Evolutionary conservation across 192 early-diverging fungal species (phyloP).

Genomic region (Diversispora eburnea): DNA sequence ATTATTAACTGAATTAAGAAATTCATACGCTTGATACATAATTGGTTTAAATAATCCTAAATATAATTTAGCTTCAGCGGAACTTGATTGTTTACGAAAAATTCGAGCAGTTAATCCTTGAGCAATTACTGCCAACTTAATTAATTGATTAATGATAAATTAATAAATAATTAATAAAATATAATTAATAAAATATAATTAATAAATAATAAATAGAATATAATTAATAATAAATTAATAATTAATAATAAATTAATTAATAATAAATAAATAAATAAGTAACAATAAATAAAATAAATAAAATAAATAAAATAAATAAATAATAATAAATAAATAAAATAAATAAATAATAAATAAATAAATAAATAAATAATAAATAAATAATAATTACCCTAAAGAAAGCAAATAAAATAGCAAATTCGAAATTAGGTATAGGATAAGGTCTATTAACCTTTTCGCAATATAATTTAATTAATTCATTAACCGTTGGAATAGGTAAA

Average conservation of each 20-base stretch:
- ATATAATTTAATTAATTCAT: slow-evolving; percentile 69
- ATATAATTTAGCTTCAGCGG: slow-evolving; percentile 49
- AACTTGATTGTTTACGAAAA: slow-evolving; percentile 82
- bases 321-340: slow-evolving; percentile 17
- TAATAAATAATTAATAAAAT: not conserved
- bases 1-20: too few relatives aligned
- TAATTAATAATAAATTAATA: not conserved
- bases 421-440: slow-evolving; percentile 77
- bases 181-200: not conserved
- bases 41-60: slow-evolving; percentile 41
- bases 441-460: slow-evolving; percentile 54
- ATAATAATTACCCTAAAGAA: slow-evolving; percentile 70
- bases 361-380: slow-evolving; percentile 10
- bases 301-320: slow-evolving; percentile 11
- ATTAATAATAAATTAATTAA: not conserved
- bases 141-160: too few relatives aligned
- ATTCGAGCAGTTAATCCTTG: slow-evolving; percentile 91
- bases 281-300: not conserved
- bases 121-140: slow-evolving; percentile 67
- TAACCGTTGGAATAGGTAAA: slow-evolving; percentile 60
- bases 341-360: not conserved
- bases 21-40: too few relatives aligned
- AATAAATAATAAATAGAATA: not conserved
- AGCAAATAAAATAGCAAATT: slow-evolving; percentile 81
- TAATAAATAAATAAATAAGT: not conserved